phyloP scores from a whole-genome alignment of 2,329 filamentous ascomycete species.

The Sarocladium strictum region DNA sequence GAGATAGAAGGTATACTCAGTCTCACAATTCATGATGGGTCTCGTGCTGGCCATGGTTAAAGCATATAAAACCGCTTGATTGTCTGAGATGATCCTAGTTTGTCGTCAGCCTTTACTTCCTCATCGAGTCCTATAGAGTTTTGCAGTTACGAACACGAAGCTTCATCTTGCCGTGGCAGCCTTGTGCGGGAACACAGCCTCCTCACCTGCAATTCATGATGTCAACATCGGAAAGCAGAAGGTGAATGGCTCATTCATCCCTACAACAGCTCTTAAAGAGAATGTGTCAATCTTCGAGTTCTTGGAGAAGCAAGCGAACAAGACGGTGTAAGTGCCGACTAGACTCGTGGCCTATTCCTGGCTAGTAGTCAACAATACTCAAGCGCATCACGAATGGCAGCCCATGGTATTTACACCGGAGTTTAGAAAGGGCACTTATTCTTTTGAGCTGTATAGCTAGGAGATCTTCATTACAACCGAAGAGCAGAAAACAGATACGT shows the following conservation, averaged over 20 bases:
- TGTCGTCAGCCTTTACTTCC: too few relatives aligned
- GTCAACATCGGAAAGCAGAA: not conserved
- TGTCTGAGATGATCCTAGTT: too few relatives aligned
- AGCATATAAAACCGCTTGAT: not conserved
- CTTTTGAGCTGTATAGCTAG: not conserved
- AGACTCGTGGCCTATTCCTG: not conserved
- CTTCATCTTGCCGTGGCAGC: not conserved
- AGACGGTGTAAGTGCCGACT: not conserved
- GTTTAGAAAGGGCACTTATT: not conserved
- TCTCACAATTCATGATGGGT: not conserved
- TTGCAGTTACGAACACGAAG: not conserved
- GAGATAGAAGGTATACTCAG: too few relatives aligned
- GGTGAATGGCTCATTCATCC: constrained; percentile 7
- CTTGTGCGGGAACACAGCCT: not conserved
- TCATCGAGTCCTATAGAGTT: not conserved
- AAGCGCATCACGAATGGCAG: not conserved
- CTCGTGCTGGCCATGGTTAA: not conserved
- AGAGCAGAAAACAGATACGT: not conserved
- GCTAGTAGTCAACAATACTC: not conserved
- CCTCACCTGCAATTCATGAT: not conserved
- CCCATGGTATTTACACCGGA: not conserved
- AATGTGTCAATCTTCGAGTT: constrained; percentile 3
- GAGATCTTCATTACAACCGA: not conserved
- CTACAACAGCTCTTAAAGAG: not conserved
- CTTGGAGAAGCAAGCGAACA: not conserved